Percentiles rank a stretch among this genome's conserved stretches.
Conservation (phyloP, 1,284 basidiomycete species). For the Cryptococcus wingfieldii region DNA sequence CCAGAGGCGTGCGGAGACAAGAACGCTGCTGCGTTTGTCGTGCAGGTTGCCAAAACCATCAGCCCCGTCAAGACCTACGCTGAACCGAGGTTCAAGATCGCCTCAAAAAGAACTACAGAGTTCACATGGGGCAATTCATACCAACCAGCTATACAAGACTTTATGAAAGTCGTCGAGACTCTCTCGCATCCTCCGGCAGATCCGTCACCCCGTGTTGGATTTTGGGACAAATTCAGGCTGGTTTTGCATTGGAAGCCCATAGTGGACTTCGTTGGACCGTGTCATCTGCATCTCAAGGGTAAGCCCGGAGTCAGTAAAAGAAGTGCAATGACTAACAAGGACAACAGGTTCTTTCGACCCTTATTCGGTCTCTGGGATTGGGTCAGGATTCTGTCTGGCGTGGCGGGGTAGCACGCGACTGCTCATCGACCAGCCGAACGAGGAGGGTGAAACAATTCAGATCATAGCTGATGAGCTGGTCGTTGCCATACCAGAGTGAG, state of each 20-base stretch:
- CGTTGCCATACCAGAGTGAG: slow-evolving; percentile 77
- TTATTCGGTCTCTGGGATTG: slow-evolving; percentile 66
- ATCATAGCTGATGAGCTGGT: slow-evolving; percentile 74
- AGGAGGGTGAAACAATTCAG: slow-evolving; percentile 76
- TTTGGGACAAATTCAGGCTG: slow-evolving; percentile 91
- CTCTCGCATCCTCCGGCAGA: slow-evolving; percentile 77
- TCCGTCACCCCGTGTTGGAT: slow-evolving; percentile 79
- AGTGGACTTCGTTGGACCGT: slow-evolving; percentile 67
- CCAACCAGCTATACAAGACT: slow-evolving; percentile 77
- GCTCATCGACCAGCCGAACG: slow-evolving; percentile 68
- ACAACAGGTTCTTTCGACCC: slow-evolving; percentile 74
- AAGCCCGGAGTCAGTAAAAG: slow-evolving; percentile 5
- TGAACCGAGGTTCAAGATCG: slow-evolving; percentile 65
- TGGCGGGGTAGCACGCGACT: slow-evolving; percentile 76
- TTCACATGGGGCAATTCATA: slow-evolving; percentile 91
- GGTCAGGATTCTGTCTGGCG: slow-evolving; percentile 83
- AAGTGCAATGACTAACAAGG: slow-evolving; percentile 1
- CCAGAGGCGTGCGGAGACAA: slow-evolving; percentile 55
- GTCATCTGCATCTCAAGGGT: slow-evolving; percentile 84
- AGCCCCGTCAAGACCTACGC: slow-evolving; percentile 95
- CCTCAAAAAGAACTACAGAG: slow-evolving; percentile 63
- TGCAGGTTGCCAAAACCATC: slow-evolving; percentile 81
- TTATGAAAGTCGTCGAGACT: slow-evolving; percentile 78
- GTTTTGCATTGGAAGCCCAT: slow-evolving; percentile 79
- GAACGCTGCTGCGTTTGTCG: slow-evolving; percentile 58